Conservation (phyloP, 2,329 filamentous ascomycete genomes). For the Fusarium sp. region DNA sequence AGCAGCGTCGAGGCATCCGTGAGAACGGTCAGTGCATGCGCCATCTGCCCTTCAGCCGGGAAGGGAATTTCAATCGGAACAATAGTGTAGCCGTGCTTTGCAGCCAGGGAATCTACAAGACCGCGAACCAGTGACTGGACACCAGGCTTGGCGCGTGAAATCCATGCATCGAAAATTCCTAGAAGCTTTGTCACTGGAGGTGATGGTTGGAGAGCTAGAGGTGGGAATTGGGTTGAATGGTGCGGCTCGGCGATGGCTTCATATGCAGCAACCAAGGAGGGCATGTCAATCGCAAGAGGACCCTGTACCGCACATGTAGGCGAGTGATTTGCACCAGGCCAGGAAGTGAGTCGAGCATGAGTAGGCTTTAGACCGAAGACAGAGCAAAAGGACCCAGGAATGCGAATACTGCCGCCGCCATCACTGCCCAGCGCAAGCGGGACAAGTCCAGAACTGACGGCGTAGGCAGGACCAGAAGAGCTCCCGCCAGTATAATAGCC, state of each 20-base stretch:
- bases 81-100: slow-evolving; percentile 66
- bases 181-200: slow-evolving; percentile 63
- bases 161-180: slow-evolving; percentile 77
- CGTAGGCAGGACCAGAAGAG: slow-evolving; percentile 81
- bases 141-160: slow-evolving; percentile 62
- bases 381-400: slow-evolving; percentile 80
- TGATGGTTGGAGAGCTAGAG: slow-evolving; percentile 48
- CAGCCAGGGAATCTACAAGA: slow-evolving; percentile 68
- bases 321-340: slow-evolving; percentile 71
- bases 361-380: slow-evolving; percentile 82
- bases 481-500: slow-evolving; percentile 84
- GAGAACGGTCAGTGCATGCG: slow-evolving; percentile 82
- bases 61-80: slow-evolving; percentile 73
- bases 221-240: slow-evolving; percentile 69
- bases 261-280: slow-evolving; percentile 77
- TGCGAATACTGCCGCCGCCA: slow-evolving; percentile 81
- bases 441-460: slow-evolving; percentile 77
- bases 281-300: slow-evolving; percentile 77
- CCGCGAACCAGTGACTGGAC: slow-evolving; percentile 60
- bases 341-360: slow-evolving; percentile 75
- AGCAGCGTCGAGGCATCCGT: slow-evolving; percentile 69
- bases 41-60: slow-evolving; percentile 75
- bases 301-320: slow-evolving; percentile 76
- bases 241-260: slow-evolving; percentile 76
- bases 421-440: slow-evolving; percentile 81